Conservation (phyloP, 768 basidiomycete genomes). For the Termitomyces sp. region DNA sequence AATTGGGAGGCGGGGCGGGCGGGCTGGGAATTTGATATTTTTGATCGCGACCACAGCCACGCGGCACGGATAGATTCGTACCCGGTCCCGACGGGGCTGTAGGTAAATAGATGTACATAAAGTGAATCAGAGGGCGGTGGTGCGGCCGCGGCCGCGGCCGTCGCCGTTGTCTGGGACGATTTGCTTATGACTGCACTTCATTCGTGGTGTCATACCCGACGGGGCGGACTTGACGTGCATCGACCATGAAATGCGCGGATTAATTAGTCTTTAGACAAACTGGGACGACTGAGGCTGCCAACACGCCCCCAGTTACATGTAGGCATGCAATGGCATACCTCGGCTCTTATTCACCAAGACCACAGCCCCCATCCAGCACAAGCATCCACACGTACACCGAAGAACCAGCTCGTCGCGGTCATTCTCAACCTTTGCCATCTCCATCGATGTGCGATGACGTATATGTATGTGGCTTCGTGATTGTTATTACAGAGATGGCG, state of each 20-base stretch:
- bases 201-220: not conserved
- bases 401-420: not conserved
- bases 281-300: not conserved
- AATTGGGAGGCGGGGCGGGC: too few species aligned
- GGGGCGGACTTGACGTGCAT: not conserved
- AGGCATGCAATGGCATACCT: too few species aligned
- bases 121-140: not conserved
- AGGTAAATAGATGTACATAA: not conserved
- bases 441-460: not conserved
- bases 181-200: not conserved
- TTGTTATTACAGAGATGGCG: not conserved
- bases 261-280: not conserved
- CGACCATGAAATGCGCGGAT: not conserved
- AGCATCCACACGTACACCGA: not conserved
- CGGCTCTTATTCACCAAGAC: too few species aligned
- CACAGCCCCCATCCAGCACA: not conserved
- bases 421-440: not conserved
- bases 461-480: not conserved
- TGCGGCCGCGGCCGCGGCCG: not conserved
- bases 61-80: not conserved
- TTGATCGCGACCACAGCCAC: not conserved
- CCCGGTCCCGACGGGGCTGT: not conserved
- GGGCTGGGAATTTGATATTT: too few species aligned
- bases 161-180: too few species aligned
- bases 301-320: too few species aligned